Percentiles rank a stretch among this genome's conserved stretches.
These are phyloP conservation scores for Medicago ruthenica DNA, from an alignment of 306 rosid genomes.

Conservation along the genomic window DNA sequence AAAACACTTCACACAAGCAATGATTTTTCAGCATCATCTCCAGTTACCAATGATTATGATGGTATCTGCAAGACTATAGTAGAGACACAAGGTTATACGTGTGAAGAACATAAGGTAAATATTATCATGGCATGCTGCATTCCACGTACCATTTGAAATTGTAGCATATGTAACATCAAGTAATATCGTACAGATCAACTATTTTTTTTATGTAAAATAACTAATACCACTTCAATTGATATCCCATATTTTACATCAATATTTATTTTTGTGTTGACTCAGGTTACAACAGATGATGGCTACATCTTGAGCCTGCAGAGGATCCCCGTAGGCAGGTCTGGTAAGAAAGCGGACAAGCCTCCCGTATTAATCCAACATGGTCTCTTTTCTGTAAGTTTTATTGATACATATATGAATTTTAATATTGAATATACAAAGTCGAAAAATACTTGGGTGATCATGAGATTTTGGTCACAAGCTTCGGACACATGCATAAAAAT, in stretches of 20 bases:
- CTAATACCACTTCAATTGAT: too few species aligned
- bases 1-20: slow-evolving; percentile 20
- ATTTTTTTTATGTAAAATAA: too few species aligned
- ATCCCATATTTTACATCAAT: background rate
- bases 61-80: slow-evolving; percentile 69
- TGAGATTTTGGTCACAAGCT: too few species aligned
- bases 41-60: slow-evolving; percentile 19
- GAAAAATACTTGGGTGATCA: too few species aligned
- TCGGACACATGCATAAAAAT: too few species aligned
- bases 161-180: too few species aligned
- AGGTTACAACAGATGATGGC: slow-evolving; percentile 71
- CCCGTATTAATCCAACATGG: slow-evolving; percentile 75
- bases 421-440: background rate
- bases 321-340: slow-evolving; percentile 51
- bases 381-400: slow-evolving; percentile 55
- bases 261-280: background rate
- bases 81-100: slow-evolving; percentile 62
- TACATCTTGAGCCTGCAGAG: slow-evolving; percentile 72
- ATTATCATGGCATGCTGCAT: background rate
- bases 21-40: slow-evolving; percentile 28
- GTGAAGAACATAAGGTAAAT: slow-evolving; percentile 65
- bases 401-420: background rate
- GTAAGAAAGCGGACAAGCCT: slow-evolving; percentile 44
- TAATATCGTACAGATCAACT: too few species aligned
- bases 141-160: background rate